These are phyloP conservation scores for Ogataea trehaloabstinens DNA, from an alignment of 805 yeast genomes.

Conservation along the genomic window DNA sequence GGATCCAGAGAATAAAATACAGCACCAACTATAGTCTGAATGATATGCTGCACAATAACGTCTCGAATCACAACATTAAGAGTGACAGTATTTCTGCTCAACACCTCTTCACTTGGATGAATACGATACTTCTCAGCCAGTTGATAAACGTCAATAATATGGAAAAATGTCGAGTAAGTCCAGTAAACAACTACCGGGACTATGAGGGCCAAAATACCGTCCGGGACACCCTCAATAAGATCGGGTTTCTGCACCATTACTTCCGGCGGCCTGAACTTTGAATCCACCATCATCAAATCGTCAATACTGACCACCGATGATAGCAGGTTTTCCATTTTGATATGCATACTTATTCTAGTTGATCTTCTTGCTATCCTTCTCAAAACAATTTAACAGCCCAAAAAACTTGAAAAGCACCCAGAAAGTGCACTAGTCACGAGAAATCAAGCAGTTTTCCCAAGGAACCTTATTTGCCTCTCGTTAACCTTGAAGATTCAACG, in stretches of 20 bases:
- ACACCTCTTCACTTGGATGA: slow-evolving; percentile 87
- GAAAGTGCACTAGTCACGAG: background rate
- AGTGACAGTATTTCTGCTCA: slow-evolving; percentile 71
- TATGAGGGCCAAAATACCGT: slow-evolving; percentile 66
- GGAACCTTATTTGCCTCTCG: background rate
- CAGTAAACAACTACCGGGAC: slow-evolving; percentile 85
- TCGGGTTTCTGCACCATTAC: slow-evolving; percentile 33
- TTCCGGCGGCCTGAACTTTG: slow-evolving; percentile 28
- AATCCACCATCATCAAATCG: slow-evolving; percentile 24
- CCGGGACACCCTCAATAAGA: slow-evolving; percentile 62
- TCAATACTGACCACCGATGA: slow-evolving; percentile 8
- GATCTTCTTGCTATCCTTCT: background rate
- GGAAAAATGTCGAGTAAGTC: slow-evolving; percentile 72
- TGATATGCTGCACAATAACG: slow-evolving; percentile 78
- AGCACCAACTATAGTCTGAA: slow-evolving; percentile 74
- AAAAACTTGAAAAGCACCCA: background rate
- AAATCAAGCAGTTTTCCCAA: background rate
- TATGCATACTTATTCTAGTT: background rate
- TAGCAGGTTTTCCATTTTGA: background rate
- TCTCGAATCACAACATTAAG: slow-evolving; percentile 70
- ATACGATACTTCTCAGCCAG: slow-evolving; percentile 82
- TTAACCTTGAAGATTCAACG: too few relatives aligned
- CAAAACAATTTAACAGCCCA: background rate
- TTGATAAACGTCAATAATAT: slow-evolving; percentile 67
- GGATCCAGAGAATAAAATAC: slow-evolving; percentile 56